Evolutionary conservation across 73 alveolate genomes (phyloP).

Genomic region (Tetrahymena elliotti): DNA sequence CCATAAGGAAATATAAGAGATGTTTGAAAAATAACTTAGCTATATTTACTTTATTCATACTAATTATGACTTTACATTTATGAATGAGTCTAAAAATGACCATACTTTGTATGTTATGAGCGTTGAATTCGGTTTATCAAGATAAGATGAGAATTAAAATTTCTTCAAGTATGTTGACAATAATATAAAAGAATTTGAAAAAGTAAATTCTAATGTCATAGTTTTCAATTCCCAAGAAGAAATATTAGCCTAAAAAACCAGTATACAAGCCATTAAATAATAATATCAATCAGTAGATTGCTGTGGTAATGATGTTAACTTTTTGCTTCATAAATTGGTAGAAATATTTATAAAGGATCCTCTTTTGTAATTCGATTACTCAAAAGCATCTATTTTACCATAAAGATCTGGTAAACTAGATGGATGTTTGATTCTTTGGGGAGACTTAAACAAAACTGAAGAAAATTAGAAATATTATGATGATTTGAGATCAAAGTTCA

Average conservation of each 20-base stretch:
- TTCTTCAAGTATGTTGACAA: background rate
- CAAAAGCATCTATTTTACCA: background rate
- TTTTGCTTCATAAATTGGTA: background rate
- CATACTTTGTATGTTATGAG: background rate
- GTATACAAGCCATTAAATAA: background rate
- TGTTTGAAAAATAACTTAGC: background rate
- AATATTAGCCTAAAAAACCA: background rate
- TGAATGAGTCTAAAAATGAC: background rate
- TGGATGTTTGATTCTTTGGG: background rate
- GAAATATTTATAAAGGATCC: background rate
- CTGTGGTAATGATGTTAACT: background rate
- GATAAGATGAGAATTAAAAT: background rate
- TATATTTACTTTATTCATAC: background rate
- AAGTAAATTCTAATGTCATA: background rate
- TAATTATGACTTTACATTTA: background rate
- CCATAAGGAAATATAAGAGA: background rate
- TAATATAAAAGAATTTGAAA: background rate
- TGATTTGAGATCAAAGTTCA: background rate
- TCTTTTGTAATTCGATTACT: background rate
- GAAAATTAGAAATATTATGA: background rate
- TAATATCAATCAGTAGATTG: background rate
- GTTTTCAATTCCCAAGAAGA: background rate
- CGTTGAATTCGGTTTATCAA: background rate
- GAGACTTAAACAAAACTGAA: background rate
- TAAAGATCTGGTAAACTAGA: background rate